Evolutionary conservation across 1,284 basidiomycete species (phyloP).

Genomic region (Ceratobasidium sp.): DNA sequence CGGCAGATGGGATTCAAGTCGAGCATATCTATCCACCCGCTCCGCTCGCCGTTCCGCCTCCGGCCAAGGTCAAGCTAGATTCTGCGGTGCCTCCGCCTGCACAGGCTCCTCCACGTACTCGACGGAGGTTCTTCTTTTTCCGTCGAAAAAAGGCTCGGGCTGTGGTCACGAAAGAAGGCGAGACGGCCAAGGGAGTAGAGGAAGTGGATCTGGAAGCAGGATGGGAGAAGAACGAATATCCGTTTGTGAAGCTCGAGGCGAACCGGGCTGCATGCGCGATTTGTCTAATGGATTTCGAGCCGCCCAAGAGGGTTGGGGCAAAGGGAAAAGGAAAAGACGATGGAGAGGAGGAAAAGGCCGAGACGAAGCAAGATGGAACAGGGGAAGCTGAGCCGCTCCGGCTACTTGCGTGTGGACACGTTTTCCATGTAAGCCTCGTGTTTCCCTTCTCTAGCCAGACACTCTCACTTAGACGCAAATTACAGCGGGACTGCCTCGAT

Average conservation of each 20-base stretch:
- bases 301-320: constrained; percentile 65
- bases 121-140: constrained; percentile 48
- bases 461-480: background rate
- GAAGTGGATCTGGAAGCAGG: constrained; percentile 62
- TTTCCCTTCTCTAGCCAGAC: background rate
- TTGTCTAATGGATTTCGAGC: constrained; percentile 84
- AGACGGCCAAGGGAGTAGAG: constrained; percentile 53
- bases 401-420: constrained; percentile 79
- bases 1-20: constrained; percentile 55
- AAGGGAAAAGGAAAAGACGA: constrained; percentile 45
- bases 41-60: background rate
- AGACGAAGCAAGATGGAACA: constrained; percentile 65
- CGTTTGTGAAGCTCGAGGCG: constrained; percentile 77
- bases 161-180: constrained; percentile 49
- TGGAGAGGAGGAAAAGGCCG: constrained; percentile 56
- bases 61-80: constrained; percentile 60
- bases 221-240: constrained; percentile 67
- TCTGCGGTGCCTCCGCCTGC: constrained; percentile 51
- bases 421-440: constrained; percentile 75
- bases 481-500: constrained; percentile 80
- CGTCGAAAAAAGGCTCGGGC: constrained; percentile 48
- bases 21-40: constrained; percentile 49
- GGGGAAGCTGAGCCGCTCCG: constrained; percentile 79
- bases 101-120: constrained; percentile 55
- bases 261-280: constrained; percentile 85